Conservation (phyloP, 257 asterid species). For the Ophiorrhiza pumila region DNA sequence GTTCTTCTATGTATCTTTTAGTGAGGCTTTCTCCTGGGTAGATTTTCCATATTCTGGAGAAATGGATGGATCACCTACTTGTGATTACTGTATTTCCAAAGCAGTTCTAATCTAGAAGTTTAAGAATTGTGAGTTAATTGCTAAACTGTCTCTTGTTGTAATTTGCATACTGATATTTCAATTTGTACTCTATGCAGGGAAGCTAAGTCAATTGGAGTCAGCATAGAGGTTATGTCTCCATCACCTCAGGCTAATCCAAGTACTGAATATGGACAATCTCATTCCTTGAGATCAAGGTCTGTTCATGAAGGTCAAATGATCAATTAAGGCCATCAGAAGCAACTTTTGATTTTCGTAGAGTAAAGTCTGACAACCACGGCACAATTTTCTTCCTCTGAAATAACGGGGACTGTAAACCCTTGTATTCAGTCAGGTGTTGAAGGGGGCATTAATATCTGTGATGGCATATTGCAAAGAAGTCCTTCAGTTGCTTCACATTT, state of each 20-base stretch:
- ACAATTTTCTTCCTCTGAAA: constrained; percentile 22
- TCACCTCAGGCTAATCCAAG: too few species aligned
- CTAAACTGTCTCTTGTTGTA: constrained; percentile 10
- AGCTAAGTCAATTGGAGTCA: constrained; percentile 33
- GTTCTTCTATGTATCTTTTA: too few species aligned
- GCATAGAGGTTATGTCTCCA: constrained; percentile 26
- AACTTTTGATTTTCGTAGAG: constrained; percentile 31
- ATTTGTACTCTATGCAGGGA: constrained; percentile 37
- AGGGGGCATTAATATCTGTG: constrained; percentile 38
- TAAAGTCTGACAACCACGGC: constrained; percentile 37
- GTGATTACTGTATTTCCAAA: too few species aligned
- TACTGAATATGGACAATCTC: too few species aligned
- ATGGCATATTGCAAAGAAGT: constrained; percentile 41
- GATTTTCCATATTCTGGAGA: too few species aligned
- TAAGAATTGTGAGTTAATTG: too few species aligned
- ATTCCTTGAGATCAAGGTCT: too few species aligned
- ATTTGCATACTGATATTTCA: constrained; percentile 17
- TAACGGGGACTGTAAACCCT: constrained; percentile 26
- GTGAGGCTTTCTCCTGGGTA: too few species aligned
- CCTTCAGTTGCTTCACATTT: constrained; percentile 50
- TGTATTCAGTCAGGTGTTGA: constrained; percentile 30
- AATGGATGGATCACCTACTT: too few species aligned
- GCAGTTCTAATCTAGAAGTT: too few species aligned
- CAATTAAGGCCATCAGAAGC: constrained; percentile 24
- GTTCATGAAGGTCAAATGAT: constrained; percentile 32